These are phyloP conservation scores for Didymosphaeria variabile DNA, from an alignment of 2,329 filamentous ascomycete genomes.

Conservation along the genomic window DNA sequence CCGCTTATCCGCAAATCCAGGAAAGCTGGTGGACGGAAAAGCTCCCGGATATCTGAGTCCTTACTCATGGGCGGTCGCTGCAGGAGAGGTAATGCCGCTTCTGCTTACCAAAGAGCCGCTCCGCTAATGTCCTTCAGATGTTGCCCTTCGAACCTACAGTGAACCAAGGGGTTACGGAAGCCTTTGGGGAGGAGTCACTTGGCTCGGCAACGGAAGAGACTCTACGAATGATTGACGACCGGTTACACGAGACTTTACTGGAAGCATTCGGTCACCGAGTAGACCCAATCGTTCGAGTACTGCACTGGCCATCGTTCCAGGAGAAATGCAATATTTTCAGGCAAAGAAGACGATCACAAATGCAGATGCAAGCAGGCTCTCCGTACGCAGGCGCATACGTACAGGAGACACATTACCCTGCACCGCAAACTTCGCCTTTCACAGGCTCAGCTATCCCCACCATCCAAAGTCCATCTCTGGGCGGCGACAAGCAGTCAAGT, in stretches of 20 bases:
- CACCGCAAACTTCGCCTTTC: slow-evolving; percentile 15
- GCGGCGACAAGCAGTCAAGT: not conserved
- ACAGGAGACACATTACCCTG: slow-evolving; percentile 16
- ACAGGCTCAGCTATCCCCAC: not conserved
- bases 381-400: slow-evolving; percentile 19
- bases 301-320: slow-evolving; percentile 33
- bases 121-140: slow-evolving; percentile 5
- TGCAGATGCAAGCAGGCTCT: slow-evolving; percentile 10
- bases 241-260: slow-evolving; percentile 26
- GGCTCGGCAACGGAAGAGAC: slow-evolving; percentile 12
- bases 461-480: not conserved
- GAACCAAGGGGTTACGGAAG: slow-evolving; percentile 4
- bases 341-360: slow-evolving; percentile 9
- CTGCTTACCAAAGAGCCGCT: not conserved
- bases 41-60: slow-evolving; percentile 29
- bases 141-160: slow-evolving; percentile 5
- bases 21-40: slow-evolving; percentile 20
- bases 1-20: slow-evolving; percentile 11
- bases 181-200: slow-evolving; percentile 4
- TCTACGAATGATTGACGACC: slow-evolving; percentile 22
- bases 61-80: slow-evolving; percentile 30
- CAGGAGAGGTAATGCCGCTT: slow-evolving; percentile 26
- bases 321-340: slow-evolving; percentile 21
- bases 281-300: slow-evolving; percentile 29
- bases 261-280: slow-evolving; percentile 28